Conservation (phyloP, 768 basidiomycete species). For the Phanerochaete sordida region DNA sequence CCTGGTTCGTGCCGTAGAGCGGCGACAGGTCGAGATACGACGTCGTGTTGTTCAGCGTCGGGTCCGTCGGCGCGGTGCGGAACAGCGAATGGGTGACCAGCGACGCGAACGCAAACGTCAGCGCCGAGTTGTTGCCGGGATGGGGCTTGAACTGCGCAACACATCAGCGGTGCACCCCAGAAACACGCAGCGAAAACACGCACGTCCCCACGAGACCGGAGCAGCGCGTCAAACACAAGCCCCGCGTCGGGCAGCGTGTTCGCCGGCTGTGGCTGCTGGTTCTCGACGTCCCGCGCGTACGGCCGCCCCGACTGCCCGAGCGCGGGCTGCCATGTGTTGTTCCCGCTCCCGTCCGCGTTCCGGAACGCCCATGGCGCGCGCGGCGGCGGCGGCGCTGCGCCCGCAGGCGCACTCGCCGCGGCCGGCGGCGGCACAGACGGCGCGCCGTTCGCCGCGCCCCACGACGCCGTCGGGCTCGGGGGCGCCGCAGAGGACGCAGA, state of each 20-base stretch:
- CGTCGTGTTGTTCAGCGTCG: constrained; percentile 47
- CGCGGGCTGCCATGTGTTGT: constrained; percentile 42
- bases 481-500: not conserved
- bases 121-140: constrained; percentile 29
- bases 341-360: constrained; percentile 46
- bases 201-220: constrained; percentile 27
- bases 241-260: constrained; percentile 46
- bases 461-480: not conserved
- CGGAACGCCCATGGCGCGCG: constrained; percentile 31
- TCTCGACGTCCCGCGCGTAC: constrained; percentile 52
- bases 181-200: constrained; percentile 33
- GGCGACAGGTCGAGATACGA: constrained; percentile 57
- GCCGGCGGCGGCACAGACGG: constrained; percentile 10
- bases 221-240: constrained; percentile 36
- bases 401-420: not conserved
- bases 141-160: constrained; percentile 20
- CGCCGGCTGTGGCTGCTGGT: constrained; percentile 35
- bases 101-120: constrained; percentile 26
- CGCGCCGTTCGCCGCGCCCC: not conserved
- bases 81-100: constrained; percentile 33
- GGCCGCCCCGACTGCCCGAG: constrained; percentile 49
- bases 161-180: constrained; percentile 19
- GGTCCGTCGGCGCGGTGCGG: constrained; percentile 41
- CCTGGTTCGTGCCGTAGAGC: constrained; percentile 49
- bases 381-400: not conserved